A percentile compares a stretch with the other conserved stretches of the same genome.
phyloP scores from a whole-genome alignment of 2,329 filamentous ascomycete genomes.

The Aspergillus eucalypticola region DNA sequence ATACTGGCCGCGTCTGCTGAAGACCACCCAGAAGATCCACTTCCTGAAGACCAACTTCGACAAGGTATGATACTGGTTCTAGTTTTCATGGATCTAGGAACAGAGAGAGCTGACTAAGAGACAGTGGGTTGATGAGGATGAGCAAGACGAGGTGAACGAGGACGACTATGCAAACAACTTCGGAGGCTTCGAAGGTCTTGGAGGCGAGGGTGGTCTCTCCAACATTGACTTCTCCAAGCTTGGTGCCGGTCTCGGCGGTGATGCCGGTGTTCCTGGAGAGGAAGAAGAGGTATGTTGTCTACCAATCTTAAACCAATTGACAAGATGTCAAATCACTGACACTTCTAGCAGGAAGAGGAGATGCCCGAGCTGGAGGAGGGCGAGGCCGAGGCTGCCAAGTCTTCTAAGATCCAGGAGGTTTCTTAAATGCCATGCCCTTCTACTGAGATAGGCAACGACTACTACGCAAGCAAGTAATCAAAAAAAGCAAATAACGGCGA shows the following conservation, averaged over 20 bases:
- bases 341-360: slow-evolving; percentile 63
- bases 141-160: slow-evolving; percentile 86
- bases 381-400: slow-evolving; percentile 46
- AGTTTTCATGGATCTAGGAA: background rate
- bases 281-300: slow-evolving; percentile 41
- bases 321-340: slow-evolving; percentile 6
- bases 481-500: background rate
- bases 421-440: slow-evolving; percentile 25
- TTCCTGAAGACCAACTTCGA: slow-evolving; percentile 99
- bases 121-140: slow-evolving; percentile 94
- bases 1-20: slow-evolving; percentile 94
- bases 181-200: slow-evolving; percentile 50
- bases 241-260: slow-evolving; percentile 57
- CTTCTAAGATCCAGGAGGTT: slow-evolving; percentile 41
- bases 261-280: slow-evolving; percentile 40
- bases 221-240: slow-evolving; percentile 96
- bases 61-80: slow-evolving; percentile 61
- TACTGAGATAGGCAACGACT: background rate
- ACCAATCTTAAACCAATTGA: background rate
- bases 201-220: slow-evolving; percentile 67
- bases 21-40: slow-evolving; percentile 85
- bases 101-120: slow-evolving; percentile 17
- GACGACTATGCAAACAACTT: slow-evolving; percentile 64
- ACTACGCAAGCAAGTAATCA: background rate
- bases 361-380: slow-evolving; percentile 69